Percentiles rank a stretch among this genome's conserved stretches.
Evolutionary conservation across 164 flowering plant species (phyloP).

Genomic region (Stephania yunnanensis): DNA sequence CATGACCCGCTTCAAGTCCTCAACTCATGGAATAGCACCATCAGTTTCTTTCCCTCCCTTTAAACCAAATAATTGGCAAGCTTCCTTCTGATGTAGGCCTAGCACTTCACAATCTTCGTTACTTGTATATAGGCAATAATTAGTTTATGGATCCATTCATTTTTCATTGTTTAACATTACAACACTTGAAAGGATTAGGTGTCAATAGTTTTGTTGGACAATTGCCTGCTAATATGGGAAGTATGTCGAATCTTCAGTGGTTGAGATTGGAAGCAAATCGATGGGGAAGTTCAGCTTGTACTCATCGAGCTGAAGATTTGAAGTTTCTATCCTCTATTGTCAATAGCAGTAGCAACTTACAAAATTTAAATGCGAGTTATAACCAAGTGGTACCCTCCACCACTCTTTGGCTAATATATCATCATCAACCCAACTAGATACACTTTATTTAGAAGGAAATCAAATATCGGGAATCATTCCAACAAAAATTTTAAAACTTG

Average conservation of each 20-base stretch:
- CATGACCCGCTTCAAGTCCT: background rate
- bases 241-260: background rate
- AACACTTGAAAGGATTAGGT: background rate
- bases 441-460: too few relatives aligned
- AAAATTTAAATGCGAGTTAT: too few relatives aligned
- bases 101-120: too few relatives aligned
- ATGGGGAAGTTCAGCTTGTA: conserved; percentile 3
- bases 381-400: too few relatives aligned
- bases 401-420: too few relatives aligned
- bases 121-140: too few relatives aligned
- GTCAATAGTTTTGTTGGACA: background rate
- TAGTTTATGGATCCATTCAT: too few relatives aligned
- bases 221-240: background rate
- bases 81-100: too few relatives aligned
- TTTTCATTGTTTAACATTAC: background rate
- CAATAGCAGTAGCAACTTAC: conserved; percentile 3
- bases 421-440: too few relatives aligned
- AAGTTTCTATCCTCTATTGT: background rate
- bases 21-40: conserved; percentile 14
- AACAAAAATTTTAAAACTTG: too few relatives aligned
- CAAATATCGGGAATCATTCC: too few relatives aligned
- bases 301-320: background rate
- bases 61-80: too few relatives aligned
- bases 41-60: conserved; percentile 16
- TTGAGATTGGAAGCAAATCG: background rate